Evolutionary conservation across 805 yeast genomes (phyloP).

Genomic region (Sugiyamaella americana): DNA sequence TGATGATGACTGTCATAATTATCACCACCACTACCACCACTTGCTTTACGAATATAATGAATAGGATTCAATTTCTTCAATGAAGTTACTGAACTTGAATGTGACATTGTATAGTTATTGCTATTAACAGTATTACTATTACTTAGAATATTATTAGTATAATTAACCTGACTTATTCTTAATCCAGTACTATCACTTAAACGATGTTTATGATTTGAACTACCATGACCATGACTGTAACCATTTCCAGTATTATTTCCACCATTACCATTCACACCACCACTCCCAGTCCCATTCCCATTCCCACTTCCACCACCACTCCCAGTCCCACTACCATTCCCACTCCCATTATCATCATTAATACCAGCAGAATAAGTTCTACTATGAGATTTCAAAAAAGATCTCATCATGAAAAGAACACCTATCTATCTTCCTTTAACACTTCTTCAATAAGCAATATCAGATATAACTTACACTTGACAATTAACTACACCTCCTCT

Average conservation of each 20-base stretch:
- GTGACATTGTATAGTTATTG: background rate
- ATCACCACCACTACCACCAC: constrained; percentile 12
- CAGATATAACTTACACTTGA: too few relatives aligned
- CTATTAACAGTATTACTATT: background rate
- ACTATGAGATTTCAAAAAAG: constrained; percentile 15
- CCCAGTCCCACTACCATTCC: background rate
- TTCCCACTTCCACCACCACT: constrained; percentile 4
- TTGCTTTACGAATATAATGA: constrained; percentile 15
- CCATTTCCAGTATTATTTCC: constrained; percentile 1
- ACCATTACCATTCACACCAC: background rate
- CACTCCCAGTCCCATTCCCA: background rate
- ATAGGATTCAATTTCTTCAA: constrained; percentile 22
- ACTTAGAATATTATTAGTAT: background rate
- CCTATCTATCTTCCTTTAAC: too few relatives aligned
- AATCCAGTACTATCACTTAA: background rate
- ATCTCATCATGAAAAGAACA: too few relatives aligned
- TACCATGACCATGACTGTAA: too few relatives aligned
- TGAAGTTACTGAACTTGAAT: constrained; percentile 5
- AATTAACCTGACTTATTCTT: background rate
- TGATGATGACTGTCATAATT: constrained; percentile 7
- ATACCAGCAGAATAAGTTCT: constrained; percentile 19
- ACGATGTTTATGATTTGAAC: background rate
- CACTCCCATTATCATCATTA: background rate
- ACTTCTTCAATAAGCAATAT: too few relatives aligned
- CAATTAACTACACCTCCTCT: too few relatives aligned